Conservation (phyloP, 1,139 yeast species). For the Pichia sp. region DNA sequence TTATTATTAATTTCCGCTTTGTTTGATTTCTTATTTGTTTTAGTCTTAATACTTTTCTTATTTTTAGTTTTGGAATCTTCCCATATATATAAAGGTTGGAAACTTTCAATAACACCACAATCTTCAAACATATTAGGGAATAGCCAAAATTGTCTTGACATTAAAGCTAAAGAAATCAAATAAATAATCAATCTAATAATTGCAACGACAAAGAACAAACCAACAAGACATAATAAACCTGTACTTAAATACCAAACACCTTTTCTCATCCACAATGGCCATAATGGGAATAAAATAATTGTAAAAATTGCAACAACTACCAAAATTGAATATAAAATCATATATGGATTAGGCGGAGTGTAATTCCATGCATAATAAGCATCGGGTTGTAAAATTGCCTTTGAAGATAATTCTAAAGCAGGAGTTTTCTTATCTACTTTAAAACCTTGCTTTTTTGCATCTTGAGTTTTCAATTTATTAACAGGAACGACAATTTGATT, state of each 20-base stretch:
- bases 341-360: slow-evolving; percentile 66
- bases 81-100: slow-evolving; percentile 85
- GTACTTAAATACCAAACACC: slow-evolving; percentile 91
- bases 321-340: slow-evolving; percentile 58
- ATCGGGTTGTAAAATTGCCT: slow-evolving; percentile 71
- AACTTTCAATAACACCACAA: slow-evolving; percentile 89
- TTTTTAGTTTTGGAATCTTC: slow-evolving; percentile 41
- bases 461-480: slow-evolving; percentile 63
- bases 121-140: slow-evolving; percentile 96
- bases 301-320: slow-evolving; percentile 65
- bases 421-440: slow-evolving; percentile 77
- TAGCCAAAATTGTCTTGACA: slow-evolving; percentile 64
- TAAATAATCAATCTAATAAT: slow-evolving; percentile 72
- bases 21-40: slow-evolving; percentile 4
- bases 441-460: slow-evolving; percentile 55
- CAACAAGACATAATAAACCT: slow-evolving; percentile 68
- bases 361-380: slow-evolving; percentile 84
- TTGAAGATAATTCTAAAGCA: slow-evolving; percentile 54
- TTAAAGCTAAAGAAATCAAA: slow-evolving; percentile 50
- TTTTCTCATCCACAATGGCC: slow-evolving; percentile 87
- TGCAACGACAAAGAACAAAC: slow-evolving; percentile 70
- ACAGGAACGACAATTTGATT: slow-evolving; percentile 72
- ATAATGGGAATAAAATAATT: slow-evolving; percentile 84
- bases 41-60: slow-evolving; percentile 26
- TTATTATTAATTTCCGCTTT: not conserved